Base-by-base conservation (phyloP, 2,329 filamentous ascomycete species). In the Stenocarpella maydis region DNA sequence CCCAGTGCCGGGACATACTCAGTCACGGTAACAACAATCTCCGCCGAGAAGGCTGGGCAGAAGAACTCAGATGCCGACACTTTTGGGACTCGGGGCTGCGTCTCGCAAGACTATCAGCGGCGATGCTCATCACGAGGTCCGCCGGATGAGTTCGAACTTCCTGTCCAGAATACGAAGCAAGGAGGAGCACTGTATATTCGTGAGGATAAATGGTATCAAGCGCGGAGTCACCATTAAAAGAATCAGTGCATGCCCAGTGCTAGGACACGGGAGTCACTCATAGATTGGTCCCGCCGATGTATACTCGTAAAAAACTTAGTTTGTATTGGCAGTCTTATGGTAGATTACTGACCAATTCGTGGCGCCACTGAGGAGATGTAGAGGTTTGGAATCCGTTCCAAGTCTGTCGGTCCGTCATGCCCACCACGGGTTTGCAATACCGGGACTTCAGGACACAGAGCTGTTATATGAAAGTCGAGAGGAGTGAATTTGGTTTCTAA, bases 1-100 rank as follows among this genome's bases (percentile, higher is more conserved):
- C 58, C 58, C 15, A 63, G 43, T 37, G 28, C 19, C 8, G 58
- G 58, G 43, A 63, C 58, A 37, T 63, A 63, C 14, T 63, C 58
- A 7, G 58, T 63, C 9, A 63, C 58, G 9, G 28, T 63, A 37
- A 63, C 58, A 19, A 63, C 41, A 4, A 9, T 26, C 28, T 8
- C 28, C 7, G 41, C 58, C 3, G 43, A 63, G 43, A 63, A 63
- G n/a, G 43, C 58, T 17, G 39, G 39, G 15, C 58, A 63, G n/a
- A 63, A 49, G 58, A n/a, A 43, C 15, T 28, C 21, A 17, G 43
- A 24, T 17, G 21, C 12, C 41, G 58, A 61, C 12, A 26, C 17
- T 21, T 63, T 10, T 10, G 58, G 10, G 28, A n/a, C 12, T 12
- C 58, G 41, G 12, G 28, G 43, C 43, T n/a, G n/a, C n/a, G 28